Evolutionary conservation across 2,329 filamentous ascomycete species (phyloP), one percentile per base, ranked within the genome.

Genomic region (Colletotrichum sublineola): DNA sequence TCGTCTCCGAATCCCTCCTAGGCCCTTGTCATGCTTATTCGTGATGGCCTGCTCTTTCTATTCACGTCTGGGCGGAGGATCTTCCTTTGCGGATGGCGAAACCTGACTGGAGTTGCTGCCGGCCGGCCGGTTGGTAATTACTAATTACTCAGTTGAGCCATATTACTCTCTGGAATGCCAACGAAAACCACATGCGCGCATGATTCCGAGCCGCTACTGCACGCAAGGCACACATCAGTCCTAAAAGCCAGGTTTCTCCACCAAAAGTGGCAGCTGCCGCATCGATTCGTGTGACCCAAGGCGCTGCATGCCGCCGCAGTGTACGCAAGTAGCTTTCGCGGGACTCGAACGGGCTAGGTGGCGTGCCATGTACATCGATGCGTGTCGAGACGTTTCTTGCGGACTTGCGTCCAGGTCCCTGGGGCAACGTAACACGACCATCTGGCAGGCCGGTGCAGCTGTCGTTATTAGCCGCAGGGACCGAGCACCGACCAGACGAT

Each of bases 381-480:
- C 24, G 50, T 62, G 50, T 15, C 40, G 36, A 46, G 31, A 63
- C 15, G 15, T 36, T 36, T 46, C 56, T 18, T 1, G 36, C 42
- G 44, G 42, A 36, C 33, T 55, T 67, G 24, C 24, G 24, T 24
- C 24, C 24, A 24, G 24, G 24, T 24, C 24, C 24, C 24, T 24
- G 24, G 24, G 24, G 24, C 24, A 24, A 24, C 24, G 24, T 24
- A 24, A 67, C 63, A 56, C n/a, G 57, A 24, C 18, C n/a, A 33
- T 44, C n/a, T 42, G 15, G 24, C 58, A 66, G 44, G 57, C 46
- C n/a, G 57, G 24, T 63, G 68, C 64, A 58, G 42, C 52, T 68
- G 57, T 69, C 66, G 50, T 44, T 68, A 50, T 64, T 60, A 61
- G 46, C 48, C 46, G 42, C 29, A 44, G 40, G 44, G n/a, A 56